phyloP scores from a whole-genome alignment of 2,329 filamentous ascomycete genomes.

The Cladorrhinum sp. region DNA sequence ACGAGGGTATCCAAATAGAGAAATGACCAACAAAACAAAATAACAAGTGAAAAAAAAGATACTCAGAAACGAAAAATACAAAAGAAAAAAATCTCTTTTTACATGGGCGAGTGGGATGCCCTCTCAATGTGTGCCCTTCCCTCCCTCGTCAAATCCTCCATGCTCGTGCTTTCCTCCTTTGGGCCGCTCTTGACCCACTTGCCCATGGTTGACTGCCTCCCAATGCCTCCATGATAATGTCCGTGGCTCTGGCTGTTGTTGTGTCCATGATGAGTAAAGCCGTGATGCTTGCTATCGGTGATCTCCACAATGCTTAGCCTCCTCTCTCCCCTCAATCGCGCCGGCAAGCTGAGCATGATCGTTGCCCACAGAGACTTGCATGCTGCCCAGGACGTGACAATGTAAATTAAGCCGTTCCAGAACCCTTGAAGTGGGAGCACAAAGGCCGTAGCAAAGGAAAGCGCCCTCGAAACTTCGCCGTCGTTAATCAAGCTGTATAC shows the following conservation, averaged over 20 bases:
- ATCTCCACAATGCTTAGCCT: slow-evolving; percentile 17
- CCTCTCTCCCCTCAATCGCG: neutral
- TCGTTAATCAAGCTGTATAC: slow-evolving; percentile 65
- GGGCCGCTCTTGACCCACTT: slow-evolving; percentile 31
- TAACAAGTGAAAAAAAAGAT: neutral
- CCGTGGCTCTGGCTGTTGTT: slow-evolving; percentile 11
- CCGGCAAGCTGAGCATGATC: slow-evolving; percentile 22
- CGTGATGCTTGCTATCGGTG: slow-evolving; percentile 6
- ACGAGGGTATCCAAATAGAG: slow-evolving; percentile 10
- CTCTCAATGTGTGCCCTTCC: slow-evolving; percentile 36
- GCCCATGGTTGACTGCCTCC: slow-evolving; percentile 9
- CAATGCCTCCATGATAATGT: neutral
- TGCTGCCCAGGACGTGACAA: slow-evolving; percentile 64
- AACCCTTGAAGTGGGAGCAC: slow-evolving; percentile 80
- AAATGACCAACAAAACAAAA: neutral
- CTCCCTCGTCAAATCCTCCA: slow-evolving; percentile 45
- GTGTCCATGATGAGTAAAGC: slow-evolving; percentile 13
- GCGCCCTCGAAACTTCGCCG: slow-evolving; percentile 49
- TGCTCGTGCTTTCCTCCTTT: slow-evolving; percentile 48
- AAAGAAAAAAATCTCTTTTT: neutral
- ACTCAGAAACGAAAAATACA: neutral
- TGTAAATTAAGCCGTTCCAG: slow-evolving; percentile 79
- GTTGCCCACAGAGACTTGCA: slow-evolving; percentile 50
- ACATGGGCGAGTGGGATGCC: slow-evolving; percentile 8
- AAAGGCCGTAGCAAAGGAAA: slow-evolving; percentile 68